Conservation (phyloP, 2,329 filamentous ascomycete genomes). For the Pseudopithomyces maydicus region DNA sequence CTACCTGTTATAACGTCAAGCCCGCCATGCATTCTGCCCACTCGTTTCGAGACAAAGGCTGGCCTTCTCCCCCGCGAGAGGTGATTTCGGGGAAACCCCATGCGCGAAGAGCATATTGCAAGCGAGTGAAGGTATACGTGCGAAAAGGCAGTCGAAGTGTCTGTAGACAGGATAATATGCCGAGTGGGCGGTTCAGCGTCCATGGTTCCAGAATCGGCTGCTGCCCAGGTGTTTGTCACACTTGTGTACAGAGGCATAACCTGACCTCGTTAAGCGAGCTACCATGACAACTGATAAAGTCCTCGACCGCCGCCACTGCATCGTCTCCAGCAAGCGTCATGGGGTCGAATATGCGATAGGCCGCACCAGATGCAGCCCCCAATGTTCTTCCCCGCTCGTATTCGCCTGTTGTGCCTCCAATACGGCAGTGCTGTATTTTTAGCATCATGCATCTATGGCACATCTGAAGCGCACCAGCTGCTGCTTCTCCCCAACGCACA, state of each 20-base stretch:
- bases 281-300: neutral
- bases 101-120: neutral
- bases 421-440: slow-evolving; percentile 24
- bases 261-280: too few species aligned
- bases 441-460: slow-evolving; percentile 8
- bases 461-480: neutral
- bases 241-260: too few species aligned
- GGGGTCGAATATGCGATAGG: neutral
- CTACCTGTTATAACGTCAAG: neutral
- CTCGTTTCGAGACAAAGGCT: neutral
- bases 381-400: slow-evolving; percentile 9
- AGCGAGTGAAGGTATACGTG: neutral
- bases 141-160: too few species aligned
- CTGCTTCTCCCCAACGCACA: neutral
- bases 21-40: neutral
- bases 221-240: too few species aligned
- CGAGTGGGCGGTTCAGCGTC: too few species aligned
- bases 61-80: neutral
- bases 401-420: slow-evolving; percentile 9
- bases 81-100: slow-evolving; percentile 8
- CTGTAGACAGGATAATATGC: too few species aligned
- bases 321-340: neutral
- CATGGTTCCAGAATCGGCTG: too few species aligned
- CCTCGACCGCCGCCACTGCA: neutral
- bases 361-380: slow-evolving; percentile 9